Conservation (phyloP, 1,284 basidiomycete genomes). For the Moniliophthora roreri region DNA sequence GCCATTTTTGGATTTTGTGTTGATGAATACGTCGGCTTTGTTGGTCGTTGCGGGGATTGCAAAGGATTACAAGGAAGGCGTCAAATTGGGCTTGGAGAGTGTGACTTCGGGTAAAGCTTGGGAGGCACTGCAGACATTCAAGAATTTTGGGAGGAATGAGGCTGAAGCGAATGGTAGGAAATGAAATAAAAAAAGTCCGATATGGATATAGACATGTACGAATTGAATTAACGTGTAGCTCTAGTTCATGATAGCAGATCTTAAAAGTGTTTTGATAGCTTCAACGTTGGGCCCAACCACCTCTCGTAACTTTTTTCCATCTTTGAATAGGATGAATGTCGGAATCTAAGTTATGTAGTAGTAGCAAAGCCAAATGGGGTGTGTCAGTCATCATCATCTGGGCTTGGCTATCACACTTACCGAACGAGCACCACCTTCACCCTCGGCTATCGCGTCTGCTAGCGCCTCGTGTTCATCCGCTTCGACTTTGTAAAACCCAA, state of each 20-base stretch:
- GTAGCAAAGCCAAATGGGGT: conserved; percentile 17
- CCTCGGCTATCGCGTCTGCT: conserved; percentile 20
- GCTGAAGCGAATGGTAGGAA: too few relatives aligned
- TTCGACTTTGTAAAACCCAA: conserved; percentile 80
- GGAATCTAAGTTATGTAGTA: conserved; percentile 52
- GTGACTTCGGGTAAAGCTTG: conserved; percentile 75
- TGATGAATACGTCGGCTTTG: conserved; percentile 84
- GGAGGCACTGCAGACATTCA: conserved; percentile 60
- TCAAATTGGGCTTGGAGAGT: conserved; percentile 71
- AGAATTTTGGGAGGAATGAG: conserved; percentile 16
- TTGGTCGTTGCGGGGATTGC: conserved; percentile 80
- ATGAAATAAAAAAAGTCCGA: background rate
- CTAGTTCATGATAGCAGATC: background rate
- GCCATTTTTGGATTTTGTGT: conserved; percentile 79
- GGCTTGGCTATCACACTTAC: conserved; percentile 35
- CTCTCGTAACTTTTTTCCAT: conserved; percentile 61
- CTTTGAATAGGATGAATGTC: conserved; percentile 75
- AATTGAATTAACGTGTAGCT: too few relatives aligned
- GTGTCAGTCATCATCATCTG: background rate
- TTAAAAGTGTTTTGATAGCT: conserved; percentile 14
- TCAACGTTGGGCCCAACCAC: conserved; percentile 59
- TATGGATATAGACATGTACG: too few relatives aligned
- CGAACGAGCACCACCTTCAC: conserved; percentile 73
- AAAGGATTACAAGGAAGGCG: conserved; percentile 70
- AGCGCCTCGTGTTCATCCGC: conserved; percentile 61